Evolutionary conservation across 305 asterid species (phyloP).

Genomic region (Nicotiana rustica): DNA sequence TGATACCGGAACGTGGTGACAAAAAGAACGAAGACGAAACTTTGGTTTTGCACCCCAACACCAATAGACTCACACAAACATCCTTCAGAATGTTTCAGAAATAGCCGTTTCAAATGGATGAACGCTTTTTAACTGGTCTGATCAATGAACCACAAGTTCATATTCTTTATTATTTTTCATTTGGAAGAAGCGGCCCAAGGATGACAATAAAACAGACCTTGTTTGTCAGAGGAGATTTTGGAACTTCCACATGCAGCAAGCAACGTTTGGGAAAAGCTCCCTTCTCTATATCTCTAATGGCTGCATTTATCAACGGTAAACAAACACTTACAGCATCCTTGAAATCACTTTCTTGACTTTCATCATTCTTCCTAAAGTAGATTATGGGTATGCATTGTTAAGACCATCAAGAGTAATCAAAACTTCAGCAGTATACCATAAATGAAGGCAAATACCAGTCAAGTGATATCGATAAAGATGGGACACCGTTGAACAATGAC

Average conservation of each 20-base stretch:
- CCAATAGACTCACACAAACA: not conserved
- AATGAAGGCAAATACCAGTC: constrained; percentile 62
- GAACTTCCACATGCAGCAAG: constrained; percentile 74
- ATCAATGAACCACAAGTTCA: not conserved
- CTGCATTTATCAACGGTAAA: constrained; percentile 77
- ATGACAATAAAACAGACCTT: constrained; percentile 61
- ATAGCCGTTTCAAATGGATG: constrained; percentile 2
- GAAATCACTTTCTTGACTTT: constrained; percentile 79
- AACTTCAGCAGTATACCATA: constrained; percentile 29
- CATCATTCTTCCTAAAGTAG: constrained; percentile 75
- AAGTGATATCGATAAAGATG: constrained; percentile 86
- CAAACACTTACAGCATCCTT: constrained; percentile 88
- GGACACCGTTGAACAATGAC: constrained; percentile 82
- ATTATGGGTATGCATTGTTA: constrained; percentile 35
- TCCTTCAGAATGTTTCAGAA: not conserved
- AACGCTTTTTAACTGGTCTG: not conserved
- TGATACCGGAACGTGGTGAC: not conserved
- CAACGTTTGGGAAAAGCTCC: constrained; percentile 78
- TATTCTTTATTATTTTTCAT: not conserved
- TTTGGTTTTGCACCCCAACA: not conserved
- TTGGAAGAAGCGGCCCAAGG: constrained; percentile 3
- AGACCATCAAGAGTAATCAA: constrained; percentile 8
- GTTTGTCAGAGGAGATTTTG: constrained; percentile 73
- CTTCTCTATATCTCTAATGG: constrained; percentile 77
- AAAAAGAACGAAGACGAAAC: constrained; percentile 16